These are phyloP conservation scores for Clonostachys solani DNA, from an alignment of 2,329 filamentous ascomycete genomes.

Conservation along the genomic window DNA sequence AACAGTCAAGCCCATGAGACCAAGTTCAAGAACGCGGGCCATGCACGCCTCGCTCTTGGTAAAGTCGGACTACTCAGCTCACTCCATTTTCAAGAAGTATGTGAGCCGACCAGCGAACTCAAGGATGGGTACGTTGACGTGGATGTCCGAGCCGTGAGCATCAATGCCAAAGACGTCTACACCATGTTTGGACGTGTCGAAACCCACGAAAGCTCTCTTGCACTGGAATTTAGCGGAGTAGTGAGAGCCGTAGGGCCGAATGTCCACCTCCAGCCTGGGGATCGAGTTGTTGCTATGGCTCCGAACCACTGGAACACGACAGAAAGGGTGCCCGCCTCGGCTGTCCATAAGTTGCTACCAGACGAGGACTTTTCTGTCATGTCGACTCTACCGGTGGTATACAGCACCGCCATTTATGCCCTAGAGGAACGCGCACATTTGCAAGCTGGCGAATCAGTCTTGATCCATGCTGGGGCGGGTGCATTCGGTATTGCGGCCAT, in stretches of 20 bases:
- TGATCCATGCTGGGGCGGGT: slow-evolving; percentile 23
- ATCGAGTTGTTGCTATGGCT: slow-evolving; percentile 11
- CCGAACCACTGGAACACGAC: slow-evolving; percentile 16
- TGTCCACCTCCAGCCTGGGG: slow-evolving; percentile 6
- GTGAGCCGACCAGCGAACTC: too few relatives aligned
- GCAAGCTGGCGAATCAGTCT: slow-evolving; percentile 14
- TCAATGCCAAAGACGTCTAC: slow-evolving; percentile 13
- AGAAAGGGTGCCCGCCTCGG: background rate
- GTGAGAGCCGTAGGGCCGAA: slow-evolving; percentile 7
- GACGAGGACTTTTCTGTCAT: slow-evolving; percentile 15
- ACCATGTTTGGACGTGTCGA: too few relatives aligned
- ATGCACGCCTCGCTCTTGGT: too few relatives aligned
- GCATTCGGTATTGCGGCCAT: slow-evolving; percentile 22
- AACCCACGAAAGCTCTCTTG: too few relatives aligned
- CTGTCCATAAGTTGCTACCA: slow-evolving; percentile 5
- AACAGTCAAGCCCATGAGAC: too few relatives aligned
- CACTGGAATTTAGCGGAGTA: slow-evolving; percentile 12
- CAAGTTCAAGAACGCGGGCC: too few relatives aligned
- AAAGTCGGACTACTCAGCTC: too few relatives aligned
- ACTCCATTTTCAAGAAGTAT: too few relatives aligned
- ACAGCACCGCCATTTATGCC: slow-evolving; percentile 21
- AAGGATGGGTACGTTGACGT: too few relatives aligned
- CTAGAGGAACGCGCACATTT: slow-evolving; percentile 18
- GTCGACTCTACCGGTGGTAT: slow-evolving; percentile 14
- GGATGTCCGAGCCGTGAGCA: slow-evolving; percentile 9